phyloP scores from a whole-genome alignment of 345 rosid species.

The Zanthoxylum bungeanum region DNA sequence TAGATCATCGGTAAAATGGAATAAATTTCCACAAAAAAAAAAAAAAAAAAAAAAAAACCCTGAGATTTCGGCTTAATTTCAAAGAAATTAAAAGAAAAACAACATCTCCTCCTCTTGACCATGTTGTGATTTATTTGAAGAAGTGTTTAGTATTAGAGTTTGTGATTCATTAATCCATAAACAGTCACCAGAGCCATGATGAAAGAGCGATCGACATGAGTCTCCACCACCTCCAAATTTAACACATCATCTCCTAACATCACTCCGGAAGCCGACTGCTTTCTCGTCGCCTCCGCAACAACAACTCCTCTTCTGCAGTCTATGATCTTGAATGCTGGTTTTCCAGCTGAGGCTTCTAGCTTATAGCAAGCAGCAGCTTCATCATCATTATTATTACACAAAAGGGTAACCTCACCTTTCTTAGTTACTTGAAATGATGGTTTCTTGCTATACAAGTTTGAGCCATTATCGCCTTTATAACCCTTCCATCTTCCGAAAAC shows the following conservation, averaged over 20 bases:
- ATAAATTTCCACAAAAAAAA: no score
- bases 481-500: slow-evolving; percentile 36
- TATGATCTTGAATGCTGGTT: slow-evolving; percentile 29
- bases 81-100: no score
- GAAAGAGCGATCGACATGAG: slow-evolving; percentile 29
- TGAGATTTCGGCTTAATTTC: no score
- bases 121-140: background rate
- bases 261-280: slow-evolving; percentile 35
- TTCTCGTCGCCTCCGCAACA: slow-evolving; percentile 40
- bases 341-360: slow-evolving; percentile 10
- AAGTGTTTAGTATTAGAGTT: slow-evolving; percentile 13
- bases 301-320: slow-evolving; percentile 17
- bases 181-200: slow-evolving; percentile 34
- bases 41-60: no score
- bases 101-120: no score
- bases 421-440: slow-evolving; percentile 34
- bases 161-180: slow-evolving; percentile 31
- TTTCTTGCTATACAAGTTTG: no score
- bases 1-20: no score
- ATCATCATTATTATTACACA: slow-evolving; percentile 3
- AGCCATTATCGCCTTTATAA: slow-evolving; percentile 19
- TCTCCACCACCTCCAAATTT: slow-evolving; percentile 30
- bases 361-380: slow-evolving; percentile 8
- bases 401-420: slow-evolving; percentile 20
- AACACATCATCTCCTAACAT: slow-evolving; percentile 44